A percentile compares a stretch with the other conserved stretches of the same genome.
These are phyloP conservation scores for Botryotinia globosa DNA, from an alignment of 2,329 filamentous ascomycete species.

Conservation along the genomic window DNA sequence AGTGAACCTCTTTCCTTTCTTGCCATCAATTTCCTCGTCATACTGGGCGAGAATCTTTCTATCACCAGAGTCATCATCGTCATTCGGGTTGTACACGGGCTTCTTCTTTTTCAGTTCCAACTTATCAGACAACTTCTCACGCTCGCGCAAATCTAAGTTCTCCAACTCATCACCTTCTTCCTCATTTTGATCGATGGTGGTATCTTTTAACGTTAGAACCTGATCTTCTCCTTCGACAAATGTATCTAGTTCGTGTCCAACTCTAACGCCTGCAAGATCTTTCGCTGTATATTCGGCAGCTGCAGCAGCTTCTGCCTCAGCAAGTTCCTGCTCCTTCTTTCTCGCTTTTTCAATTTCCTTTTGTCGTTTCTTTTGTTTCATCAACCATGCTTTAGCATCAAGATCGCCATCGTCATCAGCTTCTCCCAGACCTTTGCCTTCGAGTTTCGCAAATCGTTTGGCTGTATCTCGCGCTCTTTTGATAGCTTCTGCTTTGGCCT, in stretches of 20 bases:
- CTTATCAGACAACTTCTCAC: conserved; percentile 70
- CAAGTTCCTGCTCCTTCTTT: conserved; percentile 70
- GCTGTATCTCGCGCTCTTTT: conserved; percentile 85
- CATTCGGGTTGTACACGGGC: conserved; percentile 82
- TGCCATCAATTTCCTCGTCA: conserved; percentile 90
- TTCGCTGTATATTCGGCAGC: conserved; percentile 76
- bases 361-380: conserved; percentile 87
- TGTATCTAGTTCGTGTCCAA: conserved; percentile 79
- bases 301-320: conserved; percentile 67
- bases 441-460: conserved; percentile 69
- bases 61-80: conserved; percentile 62
- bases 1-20: conserved; percentile 84
- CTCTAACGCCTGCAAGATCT: conserved; percentile 85
- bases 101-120: conserved; percentile 88
- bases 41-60: conserved; percentile 80
- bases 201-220: conserved; percentile 90
- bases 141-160: conserved; percentile 68
- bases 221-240: conserved; percentile 85
- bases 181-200: conserved; percentile 77
- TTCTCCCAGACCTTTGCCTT: conserved; percentile 83
- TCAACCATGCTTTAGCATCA: conserved; percentile 83
- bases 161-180: conserved; percentile 90
- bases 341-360: conserved; percentile 82
- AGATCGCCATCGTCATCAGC: conserved; percentile 60
- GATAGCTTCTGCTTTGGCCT: conserved; percentile 77